Evolutionary conservation across 805 yeast species (phyloP).

Genomic region (Ogataea glucozyma): DNA sequence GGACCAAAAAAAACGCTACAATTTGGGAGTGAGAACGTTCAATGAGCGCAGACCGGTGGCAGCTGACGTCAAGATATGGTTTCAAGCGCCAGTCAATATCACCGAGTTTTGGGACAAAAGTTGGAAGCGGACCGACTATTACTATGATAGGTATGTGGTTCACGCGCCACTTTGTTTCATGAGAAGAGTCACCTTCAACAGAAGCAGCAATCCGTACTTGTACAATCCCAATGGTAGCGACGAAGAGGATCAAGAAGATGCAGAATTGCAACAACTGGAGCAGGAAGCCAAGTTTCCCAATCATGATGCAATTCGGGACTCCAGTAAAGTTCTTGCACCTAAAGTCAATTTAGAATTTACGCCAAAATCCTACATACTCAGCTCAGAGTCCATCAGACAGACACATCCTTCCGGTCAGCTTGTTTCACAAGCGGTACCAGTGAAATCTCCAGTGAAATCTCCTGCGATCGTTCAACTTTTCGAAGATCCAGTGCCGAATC

Average conservation of each 20-base stretch:
- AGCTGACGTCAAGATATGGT: slow-evolving; percentile 18
- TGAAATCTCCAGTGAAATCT: slow-evolving; percentile 14
- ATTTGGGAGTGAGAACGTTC: slow-evolving; percentile 19
- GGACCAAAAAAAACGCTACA: slow-evolving; percentile 23
- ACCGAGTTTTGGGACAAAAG: slow-evolving; percentile 21
- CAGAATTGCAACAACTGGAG: slow-evolving; percentile 14
- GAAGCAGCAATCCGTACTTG: slow-evolving; percentile 12
- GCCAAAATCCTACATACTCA: slow-evolving; percentile 25
- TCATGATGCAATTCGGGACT: slow-evolving; percentile 20
- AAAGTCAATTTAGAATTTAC: slow-evolving; percentile 15
- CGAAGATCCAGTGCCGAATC: slow-evolving; percentile 13
- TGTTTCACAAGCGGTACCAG: slow-evolving; percentile 21
- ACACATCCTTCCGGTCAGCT: slow-evolving; percentile 21
- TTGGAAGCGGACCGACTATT: slow-evolving; percentile 40
- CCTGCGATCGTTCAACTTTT: slow-evolving; percentile 17
- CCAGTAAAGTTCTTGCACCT: slow-evolving; percentile 15
- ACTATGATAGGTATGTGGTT: slow-evolving; percentile 39
- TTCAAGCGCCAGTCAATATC: slow-evolving; percentile 27
- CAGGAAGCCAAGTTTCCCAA: slow-evolving; percentile 14
- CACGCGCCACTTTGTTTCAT: slow-evolving; percentile 38
- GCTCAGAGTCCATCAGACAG: slow-evolving; percentile 21
- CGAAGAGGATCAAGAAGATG: slow-evolving; percentile 2
- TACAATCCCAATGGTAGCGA: slow-evolving; percentile 10
- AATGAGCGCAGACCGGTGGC: slow-evolving; percentile 23
- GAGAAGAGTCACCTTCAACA: slow-evolving; percentile 18